Base-by-base conservation (phyloP, 148 eudicot species). In the Fallopia convolvulus region DNA sequence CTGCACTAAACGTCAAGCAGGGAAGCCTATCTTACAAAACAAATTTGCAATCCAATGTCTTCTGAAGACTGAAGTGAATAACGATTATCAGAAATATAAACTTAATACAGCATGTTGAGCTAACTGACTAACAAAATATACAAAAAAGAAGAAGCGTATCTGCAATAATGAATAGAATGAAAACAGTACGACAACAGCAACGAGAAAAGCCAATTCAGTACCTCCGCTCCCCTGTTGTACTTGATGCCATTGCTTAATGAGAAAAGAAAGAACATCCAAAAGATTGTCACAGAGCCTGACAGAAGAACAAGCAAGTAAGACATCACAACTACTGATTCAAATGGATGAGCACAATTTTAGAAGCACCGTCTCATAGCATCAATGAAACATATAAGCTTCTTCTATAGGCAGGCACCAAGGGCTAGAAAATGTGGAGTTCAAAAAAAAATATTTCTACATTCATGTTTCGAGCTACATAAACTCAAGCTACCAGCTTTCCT, bases 181-280 rank as follows among this genome's bases (percentile, higher is more conserved):
- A 42, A 52, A 61, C 32, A 63, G 8, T 12, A 21, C 49, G 18
- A 21, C 12, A 70, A 20, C 20, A 39, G 39, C 55, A 60, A 36
- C 8, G 21, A 4, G 20, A 39, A 33, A 61, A 60, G 66, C 66
- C 66, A 60, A 60, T 60, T 21, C 12, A 41, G 23, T 86, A 94
- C 99, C 92, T 95, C 80, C 90, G 86, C 71, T 95, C 99, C 75
- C 97, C 97, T 48, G 84, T 74, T 82, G 85, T 85, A 85, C 85
- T 92, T 60, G 97, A 95, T 78, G 89, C 77, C 99, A 95, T 95
- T 80, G 70, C 86, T 79, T 68, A 79, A 81, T 42, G 74, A 75
- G 75, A 78, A 75, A 77, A 65, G 81, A 82, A 89, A 83, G 91
- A 81, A 80, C 90, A 90, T 90, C 87, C 89, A 92, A 89, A 61